phyloP scores from a whole-genome alignment of 2,329 filamentous ascomycete species.

The Dactylellina parvicollis region DNA sequence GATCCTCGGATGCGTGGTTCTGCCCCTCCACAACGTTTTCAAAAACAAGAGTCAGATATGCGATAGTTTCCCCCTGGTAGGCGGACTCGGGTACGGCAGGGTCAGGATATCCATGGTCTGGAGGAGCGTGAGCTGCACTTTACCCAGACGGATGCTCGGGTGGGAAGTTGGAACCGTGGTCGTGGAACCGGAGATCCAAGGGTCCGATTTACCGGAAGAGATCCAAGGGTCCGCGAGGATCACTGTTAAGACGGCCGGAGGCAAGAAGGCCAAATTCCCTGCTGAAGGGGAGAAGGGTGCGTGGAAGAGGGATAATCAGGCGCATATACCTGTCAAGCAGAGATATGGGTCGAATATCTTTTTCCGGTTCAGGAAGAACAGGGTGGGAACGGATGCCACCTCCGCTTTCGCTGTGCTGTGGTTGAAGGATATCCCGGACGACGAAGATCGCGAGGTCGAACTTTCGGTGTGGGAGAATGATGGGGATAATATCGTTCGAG shows the following conservation, averaged over 20 bases:
- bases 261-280: conserved; percentile 25
- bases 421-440: conserved; percentile 75
- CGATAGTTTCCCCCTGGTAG: conserved; percentile 73
- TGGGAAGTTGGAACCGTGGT: conserved; percentile 79
- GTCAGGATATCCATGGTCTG: conserved; percentile 77
- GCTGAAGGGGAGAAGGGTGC: neutral
- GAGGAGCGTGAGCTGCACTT: conserved; percentile 73
- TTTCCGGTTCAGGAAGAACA: conserved; percentile 70
- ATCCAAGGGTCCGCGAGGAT: conserved; percentile 24
- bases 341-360: conserved; percentile 70
- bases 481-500: conserved; percentile 64
- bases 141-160: conserved; percentile 66
- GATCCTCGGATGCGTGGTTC: conserved; percentile 75
- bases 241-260: conserved; percentile 1
- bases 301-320: conserved; percentile 17
- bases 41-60: conserved; percentile 72
- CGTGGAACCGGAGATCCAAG: conserved; percentile 26
- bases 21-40: conserved; percentile 72
- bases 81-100: conserved; percentile 77
- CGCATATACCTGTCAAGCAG: conserved; percentile 68
- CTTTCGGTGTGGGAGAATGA: conserved; percentile 75
- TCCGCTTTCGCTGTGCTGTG: conserved; percentile 73
- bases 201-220: conserved; percentile 18
- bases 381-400: conserved; percentile 67
- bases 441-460: conserved; percentile 70